Evolutionary conservation across 202 grass and related monocot species (phyloP).

Genomic region (Zizania palustris): DNA sequence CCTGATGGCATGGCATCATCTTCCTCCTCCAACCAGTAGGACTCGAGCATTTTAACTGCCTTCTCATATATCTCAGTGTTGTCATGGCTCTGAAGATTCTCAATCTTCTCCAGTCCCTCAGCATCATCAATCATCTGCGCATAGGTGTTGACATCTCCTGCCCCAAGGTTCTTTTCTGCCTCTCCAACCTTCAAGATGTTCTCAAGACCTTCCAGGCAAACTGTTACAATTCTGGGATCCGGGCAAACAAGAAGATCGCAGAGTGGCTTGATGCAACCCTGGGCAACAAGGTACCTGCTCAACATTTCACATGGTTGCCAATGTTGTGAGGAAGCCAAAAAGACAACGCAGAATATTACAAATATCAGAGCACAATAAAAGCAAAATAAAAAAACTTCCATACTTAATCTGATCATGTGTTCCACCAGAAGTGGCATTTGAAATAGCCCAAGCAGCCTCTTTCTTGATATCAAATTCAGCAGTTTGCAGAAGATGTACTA

Average conservation of each 20-base stretch:
- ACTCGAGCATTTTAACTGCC: conserved; percentile 96
- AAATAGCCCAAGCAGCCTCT: conserved; percentile 94
- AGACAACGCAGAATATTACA: not conserved
- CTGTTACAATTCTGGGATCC: conserved; percentile 88
- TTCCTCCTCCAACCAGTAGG: conserved; percentile 93
- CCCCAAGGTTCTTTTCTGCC: conserved; percentile 70
- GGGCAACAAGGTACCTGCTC: conserved; percentile 72
- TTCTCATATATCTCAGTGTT: conserved; percentile 98
- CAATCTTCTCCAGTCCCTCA: conserved; percentile 97
- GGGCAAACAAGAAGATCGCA: conserved; percentile 93
- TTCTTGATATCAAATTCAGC: conserved; percentile 99
- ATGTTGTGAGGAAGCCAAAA: conserved; percentile 19
- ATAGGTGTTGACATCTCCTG: conserved; percentile 67
- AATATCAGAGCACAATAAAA: not conserved
- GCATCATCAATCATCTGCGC: conserved; percentile 94
- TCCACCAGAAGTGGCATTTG: conserved; percentile 97
- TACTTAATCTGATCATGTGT: conserved; percentile 92
- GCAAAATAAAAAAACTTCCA: not conserved
- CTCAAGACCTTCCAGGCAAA: conserved; percentile 98
- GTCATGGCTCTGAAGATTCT: conserved; percentile 98
- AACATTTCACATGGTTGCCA: conserved; percentile 8
- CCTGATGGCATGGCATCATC: conserved; percentile 61
- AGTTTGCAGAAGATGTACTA: conserved; percentile 74
- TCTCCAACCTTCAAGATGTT: conserved; percentile 94
- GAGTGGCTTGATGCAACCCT: conserved; percentile 94